phyloP scores from a whole-genome alignment of 2,329 filamentous ascomycete genomes.

The Colletotrichum karsti region DNA sequence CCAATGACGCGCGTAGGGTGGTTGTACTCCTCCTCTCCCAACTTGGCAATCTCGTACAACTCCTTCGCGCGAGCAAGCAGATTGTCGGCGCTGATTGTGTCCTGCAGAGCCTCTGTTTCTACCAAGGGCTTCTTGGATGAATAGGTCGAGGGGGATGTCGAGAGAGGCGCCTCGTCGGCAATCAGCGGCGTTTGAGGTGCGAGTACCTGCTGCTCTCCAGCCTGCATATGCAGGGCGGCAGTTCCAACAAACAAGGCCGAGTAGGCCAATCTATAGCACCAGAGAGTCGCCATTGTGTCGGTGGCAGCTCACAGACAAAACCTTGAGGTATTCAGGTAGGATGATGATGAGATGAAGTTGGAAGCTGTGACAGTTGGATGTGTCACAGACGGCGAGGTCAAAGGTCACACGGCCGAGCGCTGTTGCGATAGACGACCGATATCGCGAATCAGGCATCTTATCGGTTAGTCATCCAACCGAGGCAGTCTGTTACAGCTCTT shows the following conservation, averaged over 20 bases:
- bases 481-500: neutral
- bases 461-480: conserved; percentile 24
- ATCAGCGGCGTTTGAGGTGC: conserved; percentile 20
- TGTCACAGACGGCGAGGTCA: conserved; percentile 10
- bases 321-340: conserved; percentile 3
- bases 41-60: conserved; percentile 70
- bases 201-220: conserved; percentile 3
- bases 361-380: neutral
- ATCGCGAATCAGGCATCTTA: conserved; percentile 11
- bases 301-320: neutral
- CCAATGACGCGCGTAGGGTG: conserved; percentile 78
- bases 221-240: conserved; percentile 23
- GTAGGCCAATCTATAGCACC: conserved; percentile 14
- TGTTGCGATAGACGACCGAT: conserved; percentile 26
- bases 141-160: neutral
- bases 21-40: conserved; percentile 66
- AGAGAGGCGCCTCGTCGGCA: conserved; percentile 14
- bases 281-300: conserved; percentile 14
- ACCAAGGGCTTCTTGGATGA: conserved; percentile 49
- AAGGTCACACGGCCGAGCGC: neutral
- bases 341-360: conserved; percentile 20
- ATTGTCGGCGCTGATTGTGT: conserved; percentile 61
- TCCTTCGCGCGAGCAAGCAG: conserved; percentile 67
- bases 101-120: conserved; percentile 64
- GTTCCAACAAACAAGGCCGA: conserved; percentile 17